Evolutionary conservation across 805 yeast genomes (phyloP), one percentile per base, ranked within the genome.

Genomic region (Ogataea dorogensis): DNA sequence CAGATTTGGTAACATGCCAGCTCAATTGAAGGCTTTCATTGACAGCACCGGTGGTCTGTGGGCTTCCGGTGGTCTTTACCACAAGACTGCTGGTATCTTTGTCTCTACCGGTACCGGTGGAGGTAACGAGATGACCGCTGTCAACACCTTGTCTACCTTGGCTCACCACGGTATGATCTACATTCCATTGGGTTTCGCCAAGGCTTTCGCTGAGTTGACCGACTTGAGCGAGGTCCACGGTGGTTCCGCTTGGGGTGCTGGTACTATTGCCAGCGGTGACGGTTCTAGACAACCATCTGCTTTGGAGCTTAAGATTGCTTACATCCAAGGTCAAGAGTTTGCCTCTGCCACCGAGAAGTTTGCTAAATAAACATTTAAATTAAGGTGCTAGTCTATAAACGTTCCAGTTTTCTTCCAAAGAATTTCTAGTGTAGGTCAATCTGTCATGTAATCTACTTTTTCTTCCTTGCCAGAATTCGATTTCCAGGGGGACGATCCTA

Each of bases 391-490:
- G 64, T 61, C 96, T 75, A 24, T 68, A 63, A 19, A 82, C 51
- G 32, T 70, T 61, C 94, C 95, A 89, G 20, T 68, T 63, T 1
- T 59, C 67, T 10, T 64, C 68, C 10, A 46, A 49, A 7, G 58
- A 47, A 16, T 73, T 76, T 58, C 94, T 71, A 43, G 74, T 71
- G 62, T 73, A 89, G 10, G 80, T 76, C 33, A 89, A 68, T 50
- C 98, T 75, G 61, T 93, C 98, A 60, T 93, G 98, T 33, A 91
- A 68, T 59, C 98, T 75, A 54, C 86, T 81, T 42, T 74, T 70
- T 46, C 98, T 78, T 12, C 98, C 98, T 65, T 93, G 98, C 97
- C 98, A 93, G 56, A 91, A 93, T 64, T 93, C 98, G 47, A 91
- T 74, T 56, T 87, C 95, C 29, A 86, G 64, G 5, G 98, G 98